Base-by-base conservation (phyloP, 768 basidiomycete genomes). In the Mycena crocata region DNA sequence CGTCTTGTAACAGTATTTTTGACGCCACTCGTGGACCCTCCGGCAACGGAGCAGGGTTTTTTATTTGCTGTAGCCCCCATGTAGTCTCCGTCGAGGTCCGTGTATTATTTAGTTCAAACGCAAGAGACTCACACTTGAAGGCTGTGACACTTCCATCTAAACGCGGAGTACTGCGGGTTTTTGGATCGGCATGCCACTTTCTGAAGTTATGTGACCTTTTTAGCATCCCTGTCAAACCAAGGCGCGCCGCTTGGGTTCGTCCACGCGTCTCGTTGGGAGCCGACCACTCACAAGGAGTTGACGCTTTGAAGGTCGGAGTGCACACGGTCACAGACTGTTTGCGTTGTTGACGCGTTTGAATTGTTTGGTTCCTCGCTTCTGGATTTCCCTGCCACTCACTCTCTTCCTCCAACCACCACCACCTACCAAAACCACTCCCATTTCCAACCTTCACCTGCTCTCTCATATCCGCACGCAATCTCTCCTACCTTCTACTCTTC, bases 301-400 rank as follows among this genome's bases (percentile, higher is more conserved):
- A n/a, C 40, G 23, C 31, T 45, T 45, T 14, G 42, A 57, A 55
- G 30, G 4, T 19, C 48, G 17, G 17, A 44, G 40, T 57, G 19
- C 56, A n/a, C 57, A 34, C 19, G 49, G 50, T 48, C 46, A 59
- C 17, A 24, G 10, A 34, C 34, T 13, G 17, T 39, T 50, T 37
- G 48, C 37, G 48, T 60, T 60, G 58, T 60, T 39, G n/a, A n/a
- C n/a, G n/a, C n/a, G n/a, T n/a, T n/a, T 19, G 40, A 19, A 42
- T 42, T 57, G 26, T 57, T 57, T 57, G 55, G 55, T 48, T 23
- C 48, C 28, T n/a, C 1, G 42, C 46, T 49, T 26, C 34, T 26
- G 45, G 19, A 21, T 59, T 37, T 46, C 21, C 21, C 23, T 2
- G 15, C n/a, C n/a, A n/a, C n/a, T n/a, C n/a, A n/a, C 37, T 37